Conservation (phyloP, 345 rosid genomes). For the Limnanthes douglasii region DNA sequence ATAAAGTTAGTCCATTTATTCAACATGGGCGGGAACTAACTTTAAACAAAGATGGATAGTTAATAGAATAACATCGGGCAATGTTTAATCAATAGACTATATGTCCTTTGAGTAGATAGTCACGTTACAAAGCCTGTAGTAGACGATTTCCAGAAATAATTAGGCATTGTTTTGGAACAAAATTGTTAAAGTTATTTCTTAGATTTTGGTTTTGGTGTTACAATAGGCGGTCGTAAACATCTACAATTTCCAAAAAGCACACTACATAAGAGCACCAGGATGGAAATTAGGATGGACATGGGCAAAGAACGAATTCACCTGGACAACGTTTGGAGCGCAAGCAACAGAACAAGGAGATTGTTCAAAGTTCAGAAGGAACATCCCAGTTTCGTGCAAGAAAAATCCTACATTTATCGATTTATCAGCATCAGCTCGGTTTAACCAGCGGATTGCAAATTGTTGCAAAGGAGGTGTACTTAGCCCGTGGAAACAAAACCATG, state of each 20-base stretch:
- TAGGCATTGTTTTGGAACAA: no score
- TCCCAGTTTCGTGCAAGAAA: constrained; percentile 35
- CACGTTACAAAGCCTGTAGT: no score
- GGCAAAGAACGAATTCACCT: constrained; percentile 46
- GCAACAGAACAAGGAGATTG: constrained; percentile 54
- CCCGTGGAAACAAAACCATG: constrained; percentile 33
- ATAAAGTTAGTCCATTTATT: neutral
- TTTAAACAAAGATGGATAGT: no score
- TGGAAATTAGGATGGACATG: constrained; percentile 60
- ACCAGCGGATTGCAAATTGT: constrained; percentile 46
- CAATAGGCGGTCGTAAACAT: constrained; percentile 58
- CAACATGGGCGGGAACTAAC: neutral
- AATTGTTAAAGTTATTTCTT: no score
- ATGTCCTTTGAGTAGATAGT: no score
- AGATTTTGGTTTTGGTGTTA: constrained; percentile 1
- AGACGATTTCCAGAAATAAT: no score
- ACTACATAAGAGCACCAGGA: constrained; percentile 45
- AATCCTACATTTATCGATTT: constrained; percentile 37
- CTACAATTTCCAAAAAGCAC: constrained; percentile 62
- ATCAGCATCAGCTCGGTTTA: constrained; percentile 32
- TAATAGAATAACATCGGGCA: no score
- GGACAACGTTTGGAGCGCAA: constrained; percentile 36
- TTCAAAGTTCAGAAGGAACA: constrained; percentile 25
- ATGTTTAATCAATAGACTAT: no score
- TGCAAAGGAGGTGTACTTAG: constrained; percentile 54